Percentiles rank a stretch among this genome's conserved stretches.
Conservation (phyloP, 768 basidiomycete species). For the Rossbeevera mucosa region DNA sequence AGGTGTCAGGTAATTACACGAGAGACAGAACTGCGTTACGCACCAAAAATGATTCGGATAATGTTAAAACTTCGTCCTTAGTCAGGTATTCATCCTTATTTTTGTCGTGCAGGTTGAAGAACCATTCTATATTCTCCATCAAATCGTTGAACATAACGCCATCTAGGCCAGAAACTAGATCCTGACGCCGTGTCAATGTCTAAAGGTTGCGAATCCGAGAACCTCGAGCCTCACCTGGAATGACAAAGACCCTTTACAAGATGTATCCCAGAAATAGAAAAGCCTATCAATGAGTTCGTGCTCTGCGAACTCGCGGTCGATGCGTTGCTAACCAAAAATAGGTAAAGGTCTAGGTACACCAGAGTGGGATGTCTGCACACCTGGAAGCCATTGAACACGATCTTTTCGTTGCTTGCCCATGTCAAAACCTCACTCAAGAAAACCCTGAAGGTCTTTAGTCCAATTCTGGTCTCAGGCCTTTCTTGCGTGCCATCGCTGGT, state of each 20-base stretch:
- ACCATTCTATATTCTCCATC: slow-evolving; percentile 99
- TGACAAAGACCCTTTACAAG: slow-evolving; percentile 76
- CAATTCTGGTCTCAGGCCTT: slow-evolving; percentile 87
- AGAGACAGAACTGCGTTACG: neutral
- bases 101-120: slow-evolving; percentile 93
- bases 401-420: slow-evolving; percentile 92
- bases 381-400: slow-evolving; percentile 90
- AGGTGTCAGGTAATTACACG: slow-evolving; percentile 2
- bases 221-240: slow-evolving; percentile 61
- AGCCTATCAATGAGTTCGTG: slow-evolving; percentile 93
- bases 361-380: slow-evolving; percentile 33
- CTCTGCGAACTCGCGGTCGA: slow-evolving; percentile 88
- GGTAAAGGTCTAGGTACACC: neutral
- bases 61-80: slow-evolving; percentile 92
- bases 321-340: slow-evolving; percentile 56
- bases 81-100: slow-evolving; percentile 94
- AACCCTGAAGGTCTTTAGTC: slow-evolving; percentile 75
- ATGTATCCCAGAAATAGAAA: slow-evolving; percentile 92
- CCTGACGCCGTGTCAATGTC: slow-evolving; percentile 42
- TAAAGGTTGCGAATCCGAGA: neutral
- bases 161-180: slow-evolving; percentile 83
- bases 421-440: slow-evolving; percentile 91
- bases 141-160: slow-evolving; percentile 93
- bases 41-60: slow-evolving; percentile 92
- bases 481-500: slow-evolving; percentile 62